These are phyloP conservation scores for Colletotrichum endophyticum DNA, from an alignment of 2,329 filamentous ascomycete genomes.

Conservation along the genomic window DNA sequence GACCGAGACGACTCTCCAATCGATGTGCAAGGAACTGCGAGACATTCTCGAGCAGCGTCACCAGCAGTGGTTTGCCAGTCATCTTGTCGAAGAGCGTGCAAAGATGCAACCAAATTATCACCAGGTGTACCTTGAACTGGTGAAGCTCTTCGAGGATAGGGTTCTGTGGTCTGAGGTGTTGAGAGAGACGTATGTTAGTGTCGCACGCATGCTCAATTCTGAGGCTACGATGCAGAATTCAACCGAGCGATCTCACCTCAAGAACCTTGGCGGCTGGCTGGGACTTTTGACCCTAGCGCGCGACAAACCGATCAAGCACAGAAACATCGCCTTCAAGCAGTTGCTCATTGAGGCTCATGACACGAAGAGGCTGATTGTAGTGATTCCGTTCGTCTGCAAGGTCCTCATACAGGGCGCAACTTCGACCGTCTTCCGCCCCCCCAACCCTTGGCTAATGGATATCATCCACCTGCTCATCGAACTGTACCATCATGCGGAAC, in stretches of 20 bases:
- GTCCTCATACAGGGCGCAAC: conserved; percentile 83
- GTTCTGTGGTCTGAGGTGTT: conserved; percentile 87
- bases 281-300: conserved; percentile 91
- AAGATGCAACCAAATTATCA: conserved; percentile 99
- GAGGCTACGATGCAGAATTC: conserved; percentile 85
- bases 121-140: conserved; percentile 86
- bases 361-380: conserved; percentile 86
- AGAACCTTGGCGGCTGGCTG: conserved; percentile 93
- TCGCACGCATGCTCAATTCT: conserved; percentile 86
- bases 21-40: conserved; percentile 82
- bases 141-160: conserved; percentile 81
- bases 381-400: conserved; percentile 98
- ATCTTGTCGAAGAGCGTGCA: conserved; percentile 93
- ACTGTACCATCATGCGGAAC: conserved; percentile 88
- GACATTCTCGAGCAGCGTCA: conserved; percentile 80
- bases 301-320: conserved; percentile 94
- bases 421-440: conserved; percentile 89
- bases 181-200: conserved; percentile 88
- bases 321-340: conserved; percentile 96
- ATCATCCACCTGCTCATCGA: conserved; percentile 91
- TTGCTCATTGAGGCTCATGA: conserved; percentile 92
- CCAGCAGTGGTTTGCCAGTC: conserved; percentile 95
- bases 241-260: conserved; percentile 85
- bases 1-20: conserved; percentile 84
- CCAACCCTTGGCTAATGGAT: conserved; percentile 98